phyloP scores from a whole-genome alignment of 495 filamentous ascomycete genomes.

The Xylaria longipes region DNA sequence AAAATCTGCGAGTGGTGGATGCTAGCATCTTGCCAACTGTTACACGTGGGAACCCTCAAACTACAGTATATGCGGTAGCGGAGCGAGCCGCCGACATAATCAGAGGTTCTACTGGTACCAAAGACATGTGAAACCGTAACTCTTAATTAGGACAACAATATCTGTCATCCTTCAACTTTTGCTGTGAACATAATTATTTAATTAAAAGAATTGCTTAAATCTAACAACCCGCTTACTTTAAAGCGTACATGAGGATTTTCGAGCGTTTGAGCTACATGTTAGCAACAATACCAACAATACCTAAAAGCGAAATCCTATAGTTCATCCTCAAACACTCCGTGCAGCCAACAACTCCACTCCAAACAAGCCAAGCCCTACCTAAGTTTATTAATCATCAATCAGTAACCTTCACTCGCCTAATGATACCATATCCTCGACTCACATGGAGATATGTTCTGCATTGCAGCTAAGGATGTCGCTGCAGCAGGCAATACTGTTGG shows the following conservation, averaged over 20 bases:
- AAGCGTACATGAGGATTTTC: background rate
- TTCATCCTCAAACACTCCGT: too few species aligned
- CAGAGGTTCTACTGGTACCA: constrained; percentile 27
- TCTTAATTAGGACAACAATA: background rate
- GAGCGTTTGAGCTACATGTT: too few species aligned
- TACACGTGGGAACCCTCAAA: constrained; percentile 55
- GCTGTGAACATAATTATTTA: background rate
- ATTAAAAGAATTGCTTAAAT: background rate
- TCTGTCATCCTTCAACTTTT: background rate
- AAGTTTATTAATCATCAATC: too few species aligned
- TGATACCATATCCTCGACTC: background rate
- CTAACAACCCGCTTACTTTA: background rate
- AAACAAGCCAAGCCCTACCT: too few species aligned
- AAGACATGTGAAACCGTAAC: background rate
- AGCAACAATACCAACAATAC: too few species aligned
- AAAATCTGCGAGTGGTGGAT: constrained; percentile 58
- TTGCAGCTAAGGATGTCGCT: background rate
- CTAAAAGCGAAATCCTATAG: too few species aligned
- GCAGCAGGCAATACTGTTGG: background rate
- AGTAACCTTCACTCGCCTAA: too few species aligned
- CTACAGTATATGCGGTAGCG: constrained; percentile 61
- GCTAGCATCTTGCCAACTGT: constrained; percentile 59
- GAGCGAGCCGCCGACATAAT: constrained; percentile 62
- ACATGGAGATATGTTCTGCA: background rate
- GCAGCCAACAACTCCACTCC: too few species aligned